Evolutionary conservation across 106 monocot genomes (phyloP).

Genomic region (Amphibolis antarctica): DNA sequence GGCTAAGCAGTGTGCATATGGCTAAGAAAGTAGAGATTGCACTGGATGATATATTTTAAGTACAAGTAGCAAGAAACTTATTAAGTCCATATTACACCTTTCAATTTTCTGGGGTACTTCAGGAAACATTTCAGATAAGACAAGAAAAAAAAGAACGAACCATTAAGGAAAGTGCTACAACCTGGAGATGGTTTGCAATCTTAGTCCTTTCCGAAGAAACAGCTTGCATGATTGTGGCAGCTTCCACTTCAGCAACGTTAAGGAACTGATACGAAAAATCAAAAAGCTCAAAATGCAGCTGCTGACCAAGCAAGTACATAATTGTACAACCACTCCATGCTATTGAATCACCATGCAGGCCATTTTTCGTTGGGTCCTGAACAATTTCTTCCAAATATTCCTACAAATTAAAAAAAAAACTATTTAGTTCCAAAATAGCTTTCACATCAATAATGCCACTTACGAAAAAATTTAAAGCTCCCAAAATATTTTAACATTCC

Average conservation of each 20-base stretch:
- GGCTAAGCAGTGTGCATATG: too few species aligned
- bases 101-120: neutral
- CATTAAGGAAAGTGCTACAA: constrained; percentile 5
- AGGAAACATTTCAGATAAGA: neutral
- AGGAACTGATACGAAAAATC: constrained; percentile 92
- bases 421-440: neutral
- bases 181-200: constrained; percentile 36
- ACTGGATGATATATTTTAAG: neutral
- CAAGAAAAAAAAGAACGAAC: neutral
- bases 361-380: constrained; percentile 40
- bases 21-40: neutral
- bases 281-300: constrained; percentile 90
- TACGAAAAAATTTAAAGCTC: too few species aligned
- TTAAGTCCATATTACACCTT: neutral
- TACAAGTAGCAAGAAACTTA: neutral
- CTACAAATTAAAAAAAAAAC: constrained; percentile 21
- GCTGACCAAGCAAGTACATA: constrained; percentile 95
- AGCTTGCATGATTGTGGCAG: constrained; percentile 21
- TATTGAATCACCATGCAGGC: constrained; percentile 76
- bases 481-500: too few species aligned
- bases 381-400: constrained; percentile 61
- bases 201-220: constrained; percentile 36
- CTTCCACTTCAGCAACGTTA: constrained; percentile 95
- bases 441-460: neutral
- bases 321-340: constrained; percentile 96